A percentile compares a stretch with the other conserved stretches of the same genome.
These are phyloP conservation scores for Auricularia auricula-judae DNA, from an alignment of 768 basidiomycete genomes.

Conservation along the genomic window DNA sequence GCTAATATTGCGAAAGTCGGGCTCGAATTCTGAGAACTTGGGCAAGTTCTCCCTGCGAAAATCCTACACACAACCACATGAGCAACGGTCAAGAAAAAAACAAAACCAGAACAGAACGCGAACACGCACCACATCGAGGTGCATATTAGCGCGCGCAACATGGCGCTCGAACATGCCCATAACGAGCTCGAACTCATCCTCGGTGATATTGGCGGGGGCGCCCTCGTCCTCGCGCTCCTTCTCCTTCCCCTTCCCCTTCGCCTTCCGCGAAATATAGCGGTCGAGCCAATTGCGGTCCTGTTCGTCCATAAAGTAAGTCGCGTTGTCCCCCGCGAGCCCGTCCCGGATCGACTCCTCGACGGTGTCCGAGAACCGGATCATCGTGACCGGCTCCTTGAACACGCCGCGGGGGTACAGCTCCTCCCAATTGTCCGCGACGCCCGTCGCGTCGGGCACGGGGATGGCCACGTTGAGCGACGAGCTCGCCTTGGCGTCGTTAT, in stretches of 20 bases:
- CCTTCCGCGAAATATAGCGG: slow-evolving; percentile 47
- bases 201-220: slow-evolving; percentile 40
- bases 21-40: slow-evolving; percentile 35
- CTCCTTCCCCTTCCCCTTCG: slow-evolving; percentile 76
- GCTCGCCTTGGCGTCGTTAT: slow-evolving; percentile 18
- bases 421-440: slow-evolving; percentile 66
- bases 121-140: slow-evolving; percentile 72
- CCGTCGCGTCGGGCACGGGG: slow-evolving; percentile 85
- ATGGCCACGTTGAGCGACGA: slow-evolving; percentile 54
- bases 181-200: slow-evolving; percentile 90
- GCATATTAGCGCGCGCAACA: slow-evolving; percentile 81
- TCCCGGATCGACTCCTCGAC: slow-evolving; percentile 62
- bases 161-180: slow-evolving; percentile 91
- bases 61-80: not conserved
- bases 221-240: slow-evolving; percentile 61
- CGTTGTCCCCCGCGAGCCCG: slow-evolving; percentile 53
- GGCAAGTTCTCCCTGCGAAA: not conserved
- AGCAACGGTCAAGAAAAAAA: not conserved
- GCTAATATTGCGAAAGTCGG: slow-evolving; percentile 51
- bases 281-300: slow-evolving; percentile 92
- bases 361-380: slow-evolving; percentile 72
- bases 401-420: slow-evolving; percentile 55
- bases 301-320: slow-evolving; percentile 92
- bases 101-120: not conserved
- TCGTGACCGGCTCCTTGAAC: slow-evolving; percentile 71